Base-by-base conservation (phyloP, 768 basidiomycete genomes). In the Mycena maculata region DNA sequence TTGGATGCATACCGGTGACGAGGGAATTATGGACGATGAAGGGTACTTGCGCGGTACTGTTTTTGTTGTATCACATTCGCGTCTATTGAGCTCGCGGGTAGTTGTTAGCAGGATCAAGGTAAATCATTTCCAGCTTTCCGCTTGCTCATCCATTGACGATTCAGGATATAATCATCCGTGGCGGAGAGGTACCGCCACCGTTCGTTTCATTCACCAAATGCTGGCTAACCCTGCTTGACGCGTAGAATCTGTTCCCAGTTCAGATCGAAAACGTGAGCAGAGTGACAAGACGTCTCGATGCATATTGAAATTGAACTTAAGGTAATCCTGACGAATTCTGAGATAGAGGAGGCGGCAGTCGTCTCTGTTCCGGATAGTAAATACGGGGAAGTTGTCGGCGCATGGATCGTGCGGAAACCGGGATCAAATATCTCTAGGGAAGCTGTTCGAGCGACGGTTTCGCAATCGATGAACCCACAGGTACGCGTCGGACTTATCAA, bases 1-100 rank as follows among this genome's bases (percentile, higher is more conserved):
- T 38, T 95, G 93, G 93, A 93, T 95, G 89, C 85, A 91, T 76
- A 93, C 91, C 0, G 93, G 93, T 1, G 93, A 95, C 73, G 87
- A 93, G 72, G 93, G 87, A 1, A 88, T 92, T 36, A 85, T 95
- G 79, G 93, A 95, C 70, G 86, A 90, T 57, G 90, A 95, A 58
- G 93, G 93, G 2, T 95, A 94, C 77, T 75, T 95, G 22, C 78
- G 79, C 70, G 88, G 93, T 93, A 71, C 80, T 16, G 33, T 20
- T 39, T 53, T 53, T 36, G n/a, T n/a, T n/a, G n/a, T n/a, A 23
- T 41, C 22, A 4, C 20, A 44, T 11, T 31, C 33, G 31, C 50
- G 50, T 52, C 22, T 18, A 54, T 38, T 36, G 47, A 57, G 16
- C 12, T 45, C 58, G 36, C 53, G 44, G 8, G 8, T 53, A 94